Conservation (phyloP, 306 rosid species). For the Glycine latifolia region DNA sequence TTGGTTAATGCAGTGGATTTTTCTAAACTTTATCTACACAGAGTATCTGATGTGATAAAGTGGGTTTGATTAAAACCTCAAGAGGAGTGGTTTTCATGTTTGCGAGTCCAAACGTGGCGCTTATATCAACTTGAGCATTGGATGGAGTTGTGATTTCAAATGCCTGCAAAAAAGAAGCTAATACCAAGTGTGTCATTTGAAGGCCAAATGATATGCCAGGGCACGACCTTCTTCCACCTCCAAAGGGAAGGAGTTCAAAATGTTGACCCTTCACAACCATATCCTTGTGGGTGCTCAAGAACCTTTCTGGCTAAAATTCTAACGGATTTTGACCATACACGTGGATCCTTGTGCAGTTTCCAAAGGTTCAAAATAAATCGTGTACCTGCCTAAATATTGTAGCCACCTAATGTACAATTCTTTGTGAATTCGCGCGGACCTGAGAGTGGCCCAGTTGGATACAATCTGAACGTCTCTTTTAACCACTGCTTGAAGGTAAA, state of each 20-base stretch:
- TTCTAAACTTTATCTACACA: background rate
- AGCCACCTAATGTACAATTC: slow-evolving; percentile 22
- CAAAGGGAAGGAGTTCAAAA: slow-evolving; percentile 63
- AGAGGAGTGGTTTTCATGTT: slow-evolving; percentile 36
- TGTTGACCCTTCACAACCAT: slow-evolving; percentile 57
- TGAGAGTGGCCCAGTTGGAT: slow-evolving; percentile 58
- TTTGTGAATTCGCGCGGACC: slow-evolving; percentile 49
- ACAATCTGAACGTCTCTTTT: slow-evolving; percentile 51
- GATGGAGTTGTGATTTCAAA: slow-evolving; percentile 50
- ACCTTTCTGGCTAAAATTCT: slow-evolving; percentile 67
- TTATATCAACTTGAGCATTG: slow-evolving; percentile 56
- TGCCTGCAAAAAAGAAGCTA: slow-evolving; percentile 57
- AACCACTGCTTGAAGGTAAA: slow-evolving; percentile 53
- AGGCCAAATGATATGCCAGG: slow-evolving; percentile 57
- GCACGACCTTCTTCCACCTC: slow-evolving; percentile 64
- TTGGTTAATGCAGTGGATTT: background rate
- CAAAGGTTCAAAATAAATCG: slow-evolving; percentile 54
- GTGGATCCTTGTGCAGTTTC: slow-evolving; percentile 39
- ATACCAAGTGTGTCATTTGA: slow-evolving; percentile 45
- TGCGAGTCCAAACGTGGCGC: slow-evolving; percentile 44
- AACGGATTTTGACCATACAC: slow-evolving; percentile 38
- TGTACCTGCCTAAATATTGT: slow-evolving; percentile 54
- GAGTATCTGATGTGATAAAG: background rate
- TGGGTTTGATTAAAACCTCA: slow-evolving; percentile 28
- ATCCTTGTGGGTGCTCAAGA: slow-evolving; percentile 51